Base-by-base conservation (phyloP, 805 yeast genomes). In the Lachancea lanzarotensis region DNA sequence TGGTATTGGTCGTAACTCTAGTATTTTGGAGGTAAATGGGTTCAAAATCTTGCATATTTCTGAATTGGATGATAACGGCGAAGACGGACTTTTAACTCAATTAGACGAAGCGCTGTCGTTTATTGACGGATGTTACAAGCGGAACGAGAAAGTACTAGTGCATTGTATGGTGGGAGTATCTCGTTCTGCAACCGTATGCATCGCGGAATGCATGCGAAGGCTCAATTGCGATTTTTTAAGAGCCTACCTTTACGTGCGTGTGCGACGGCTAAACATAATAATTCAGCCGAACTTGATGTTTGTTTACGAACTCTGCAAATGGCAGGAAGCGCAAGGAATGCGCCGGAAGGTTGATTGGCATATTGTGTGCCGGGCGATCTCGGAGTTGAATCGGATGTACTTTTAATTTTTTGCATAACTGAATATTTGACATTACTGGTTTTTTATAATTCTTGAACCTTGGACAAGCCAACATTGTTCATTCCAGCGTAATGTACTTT, bases 81-180 rank as follows among this genome's bases (percentile, higher is more conserved):
- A 85, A 38, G 96, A 90, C 49, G 80, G 85, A 45, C 67, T 90
- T 40, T 72, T 83, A 0, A 66, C 67, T 31, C 75, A 83, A 3
- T 68, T 90, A 36, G 78, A 81, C 12, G 72, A 73, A 33, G 81
- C 90, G 18, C 67, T 91, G 34, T 68, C 74, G 1, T 86, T 79
- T 56, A 76, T 89, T 42, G 83, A 85, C 43, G 73, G 71, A 22
- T 76, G 77, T 16, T 67, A 69, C 50, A 52, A 61, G 17, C 52
- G 53, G 1, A 66, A 65, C 31, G 78, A 77, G 18, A 76, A 75
- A 38, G 78, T 82, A 2, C 69, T 91, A 48, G 90, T 91, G 10
- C 98, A 91, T 62, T 91, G 98, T 56, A 84, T 95, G 58, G 97
- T 88, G 39, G 98, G 98, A 0, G 98, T 91, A 3, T 86, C 96